These are phyloP conservation scores for Colletotrichum tofieldiae DNA, from an alignment of 2,329 filamentous ascomycete species.

Conservation along the genomic window DNA sequence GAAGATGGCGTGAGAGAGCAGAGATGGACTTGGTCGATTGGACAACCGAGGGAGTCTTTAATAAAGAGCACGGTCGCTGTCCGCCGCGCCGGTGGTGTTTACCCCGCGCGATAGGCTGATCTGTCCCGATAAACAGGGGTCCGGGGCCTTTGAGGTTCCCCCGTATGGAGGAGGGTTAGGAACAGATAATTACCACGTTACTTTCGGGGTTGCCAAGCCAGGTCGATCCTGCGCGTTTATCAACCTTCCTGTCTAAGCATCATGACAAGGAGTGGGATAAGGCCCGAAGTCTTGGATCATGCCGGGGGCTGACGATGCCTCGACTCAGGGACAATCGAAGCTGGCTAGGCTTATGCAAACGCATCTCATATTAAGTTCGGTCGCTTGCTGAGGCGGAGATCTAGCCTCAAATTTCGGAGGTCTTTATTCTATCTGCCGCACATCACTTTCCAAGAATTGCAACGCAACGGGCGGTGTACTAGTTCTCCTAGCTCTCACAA, in stretches of 20 bases:
- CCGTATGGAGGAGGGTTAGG: neutral
- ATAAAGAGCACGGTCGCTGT: constrained; percentile 21
- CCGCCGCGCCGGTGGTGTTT: constrained; percentile 26
- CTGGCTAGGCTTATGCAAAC: no score
- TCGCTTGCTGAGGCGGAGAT: neutral
- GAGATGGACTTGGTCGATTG: constrained; percentile 9
- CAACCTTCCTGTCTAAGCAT: constrained; percentile 43
- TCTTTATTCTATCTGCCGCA: neutral
- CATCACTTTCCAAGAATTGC: neutral
- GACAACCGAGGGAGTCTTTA: constrained; percentile 4
- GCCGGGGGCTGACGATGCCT: no score
- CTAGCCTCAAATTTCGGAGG: neutral
- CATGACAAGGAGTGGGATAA: neutral
- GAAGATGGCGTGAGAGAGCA: constrained; percentile 12
- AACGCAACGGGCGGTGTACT: neutral
- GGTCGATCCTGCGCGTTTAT: constrained; percentile 30
- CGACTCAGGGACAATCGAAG: no score
- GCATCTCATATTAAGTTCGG: neutral
- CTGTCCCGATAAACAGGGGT: constrained; percentile 36
- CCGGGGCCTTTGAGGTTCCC: neutral
- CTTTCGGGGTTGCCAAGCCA: constrained; percentile 25
- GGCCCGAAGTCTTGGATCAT: neutral
- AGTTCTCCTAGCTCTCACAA: neutral
- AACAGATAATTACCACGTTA: constrained; percentile 26
- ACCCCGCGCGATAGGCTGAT: constrained; percentile 40